Base-by-base conservation (phyloP, 345 rosid species). In the sweet orange (Citrus sinensis) region DNA sequence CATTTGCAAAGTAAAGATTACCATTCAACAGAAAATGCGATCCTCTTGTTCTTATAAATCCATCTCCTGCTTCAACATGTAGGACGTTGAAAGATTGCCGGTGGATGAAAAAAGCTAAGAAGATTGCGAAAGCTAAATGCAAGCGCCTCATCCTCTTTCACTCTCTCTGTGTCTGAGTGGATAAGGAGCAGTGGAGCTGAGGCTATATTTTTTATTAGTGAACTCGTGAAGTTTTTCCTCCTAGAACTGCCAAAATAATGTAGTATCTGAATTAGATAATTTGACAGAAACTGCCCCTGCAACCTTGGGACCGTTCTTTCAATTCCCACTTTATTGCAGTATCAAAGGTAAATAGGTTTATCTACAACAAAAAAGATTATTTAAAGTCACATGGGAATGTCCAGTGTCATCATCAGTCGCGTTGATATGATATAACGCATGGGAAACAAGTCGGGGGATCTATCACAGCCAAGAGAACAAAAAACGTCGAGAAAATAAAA, bases 1-100 rank as follows among this genome's bases (percentile, higher is more conserved):
- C 98, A 81, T 92, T 94, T 54, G 92, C 91, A 74, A 90, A 94
- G 81, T 85, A 92, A 62, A 95, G 97, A 72, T 82, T 86, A 0
- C 94, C 99, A 73, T 92, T 88, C 59, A 94, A 80, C 82, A 79
- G 71, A 68, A 94, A 87, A 49, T 88, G 93, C 30, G 83, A 81
- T 71, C 98, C 95, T 71, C 84, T 90, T 34, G 88, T 87, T 54
- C 84, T 89, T 62, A 96, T 73, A 74, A 95, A 95, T 54, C 88
- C 93, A 81, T 87, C 89, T 16, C 83, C 87, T 46, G 90, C 85
- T 46, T 80, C 86, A 24, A 85, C 94, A 72, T 76, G 80, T 54
- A 54, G 58, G 61, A 65, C 76, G 27, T 76, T 74, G 66, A 51
- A 80, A 72, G 59, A 82, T 46, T 80, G 82, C 62, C 81, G 84